phyloP scores from a whole-genome alignment of 441 rosid genomes.

The Gossypium laxum region DNA sequence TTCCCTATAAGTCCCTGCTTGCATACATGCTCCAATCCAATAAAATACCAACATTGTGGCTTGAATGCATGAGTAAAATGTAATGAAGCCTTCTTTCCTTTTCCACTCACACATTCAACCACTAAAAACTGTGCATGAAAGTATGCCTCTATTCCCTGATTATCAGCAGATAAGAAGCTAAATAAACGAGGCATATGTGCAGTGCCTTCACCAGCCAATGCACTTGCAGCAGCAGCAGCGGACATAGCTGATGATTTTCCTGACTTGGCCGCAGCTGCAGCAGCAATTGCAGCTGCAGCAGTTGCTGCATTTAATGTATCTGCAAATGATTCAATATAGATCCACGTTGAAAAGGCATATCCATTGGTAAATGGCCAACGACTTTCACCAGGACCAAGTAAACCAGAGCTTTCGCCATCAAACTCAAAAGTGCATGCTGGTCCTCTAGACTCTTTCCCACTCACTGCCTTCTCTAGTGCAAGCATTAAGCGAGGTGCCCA shows the following conservation, averaged over 20 bases:
- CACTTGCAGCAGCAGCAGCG: constrained; percentile 99
- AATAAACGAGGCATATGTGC: constrained; percentile 97
- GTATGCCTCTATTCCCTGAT: constrained; percentile 94
- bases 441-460: constrained; percentile 92
- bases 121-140: constrained; percentile 97
- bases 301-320: constrained; percentile 95
- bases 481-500: constrained; percentile 74
- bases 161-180: constrained; percentile 94
- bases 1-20: constrained; percentile 86
- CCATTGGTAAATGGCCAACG: constrained; percentile 98
- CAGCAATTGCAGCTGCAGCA: constrained; percentile 96
- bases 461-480: constrained; percentile 80
- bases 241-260: constrained; percentile 99
- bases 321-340: constrained; percentile 96
- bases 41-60: constrained; percentile 98
- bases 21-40: constrained; percentile 82
- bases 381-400: constrained; percentile 99
- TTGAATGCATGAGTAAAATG: constrained; percentile 98
- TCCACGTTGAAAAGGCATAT: constrained; percentile 94
- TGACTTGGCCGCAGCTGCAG: constrained; percentile 95
- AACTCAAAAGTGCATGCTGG: constrained; percentile 89
- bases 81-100: constrained; percentile 86
- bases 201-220: constrained; percentile 97
- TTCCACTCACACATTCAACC: constrained; percentile 90
- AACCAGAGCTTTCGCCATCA: constrained; percentile 99